Evolutionary conservation across 768 basidiomycete species (phyloP).

Genomic region (Mycena venus): DNA sequence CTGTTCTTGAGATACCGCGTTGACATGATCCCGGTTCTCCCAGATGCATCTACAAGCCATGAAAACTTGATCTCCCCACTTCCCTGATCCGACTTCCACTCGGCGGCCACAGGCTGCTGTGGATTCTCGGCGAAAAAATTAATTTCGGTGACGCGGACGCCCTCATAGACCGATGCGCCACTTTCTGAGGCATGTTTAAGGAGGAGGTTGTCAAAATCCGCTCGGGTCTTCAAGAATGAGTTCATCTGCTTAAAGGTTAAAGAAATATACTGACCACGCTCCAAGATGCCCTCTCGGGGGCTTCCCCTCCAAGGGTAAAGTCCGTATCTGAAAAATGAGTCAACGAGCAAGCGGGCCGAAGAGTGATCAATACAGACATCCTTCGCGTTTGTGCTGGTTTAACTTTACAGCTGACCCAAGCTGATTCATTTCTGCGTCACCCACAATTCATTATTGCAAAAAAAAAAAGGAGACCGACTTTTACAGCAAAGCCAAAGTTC

Average conservation of each 20-base stretch:
- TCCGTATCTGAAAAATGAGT: no score
- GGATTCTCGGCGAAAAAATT: constrained; percentile 52
- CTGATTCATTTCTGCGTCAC: constrained; percentile 38
- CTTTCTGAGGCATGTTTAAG: constrained; percentile 57
- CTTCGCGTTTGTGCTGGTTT: no score
- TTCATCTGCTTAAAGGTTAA: constrained; percentile 69
- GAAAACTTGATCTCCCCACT: constrained; percentile 64
- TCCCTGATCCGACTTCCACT: constrained; percentile 52
- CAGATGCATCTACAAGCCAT: constrained; percentile 74
- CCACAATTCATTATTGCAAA: neutral
- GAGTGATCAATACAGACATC: no score
- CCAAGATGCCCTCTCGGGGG: constrained; percentile 65
- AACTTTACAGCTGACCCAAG: no score
- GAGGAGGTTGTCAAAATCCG: no score
- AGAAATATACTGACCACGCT: no score
- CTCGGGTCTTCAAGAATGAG: no score
- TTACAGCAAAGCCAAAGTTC: no score
- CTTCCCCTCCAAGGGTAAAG: no score
- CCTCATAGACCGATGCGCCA: constrained; percentile 65
- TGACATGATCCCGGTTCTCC: no score
- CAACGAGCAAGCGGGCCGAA: no score
- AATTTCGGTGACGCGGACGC: constrained; percentile 58
- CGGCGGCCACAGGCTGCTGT: constrained; percentile 51
- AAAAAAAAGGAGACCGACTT: constrained; percentile 39
- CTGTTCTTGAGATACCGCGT: no score